A percentile compares a stretch with the other conserved stretches of the same genome.
Conservation (phyloP, 108 stramenopile genomes). For the Conticribra guillardii region DNA sequence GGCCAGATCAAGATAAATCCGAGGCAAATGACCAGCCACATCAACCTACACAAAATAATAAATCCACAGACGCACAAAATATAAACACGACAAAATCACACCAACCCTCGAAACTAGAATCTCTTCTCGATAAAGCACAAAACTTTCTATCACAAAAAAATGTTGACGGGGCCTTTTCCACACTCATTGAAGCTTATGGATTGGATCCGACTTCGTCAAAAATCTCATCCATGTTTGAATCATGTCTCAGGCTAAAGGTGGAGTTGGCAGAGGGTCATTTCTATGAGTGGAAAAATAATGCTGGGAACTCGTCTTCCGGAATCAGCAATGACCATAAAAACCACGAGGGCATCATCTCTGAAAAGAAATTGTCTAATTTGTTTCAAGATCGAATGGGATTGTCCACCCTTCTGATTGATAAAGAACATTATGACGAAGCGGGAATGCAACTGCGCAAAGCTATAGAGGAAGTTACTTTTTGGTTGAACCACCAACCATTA, state of each 20-base stretch:
- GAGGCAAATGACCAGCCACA: too few relatives aligned
- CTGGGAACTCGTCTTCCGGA: neutral
- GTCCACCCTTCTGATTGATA: constrained; percentile 54
- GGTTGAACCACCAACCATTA: constrained; percentile 18
- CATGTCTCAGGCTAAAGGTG: constrained; percentile 40
- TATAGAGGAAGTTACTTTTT: constrained; percentile 34
- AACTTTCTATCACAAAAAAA: constrained; percentile 15
- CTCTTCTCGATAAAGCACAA: neutral
- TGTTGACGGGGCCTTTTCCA: constrained; percentile 48
- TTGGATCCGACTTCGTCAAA: constrained; percentile 64
- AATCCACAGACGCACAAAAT: too few relatives aligned
- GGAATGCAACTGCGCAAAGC: constrained; percentile 37
- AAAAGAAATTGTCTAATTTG: constrained; percentile 25
- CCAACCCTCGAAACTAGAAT: constrained; percentile 4
- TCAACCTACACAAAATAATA: too few relatives aligned
- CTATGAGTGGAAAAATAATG: constrained; percentile 24
- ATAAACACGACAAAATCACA: too few relatives aligned
- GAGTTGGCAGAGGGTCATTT: constrained; percentile 16
- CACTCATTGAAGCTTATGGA: constrained; percentile 55
- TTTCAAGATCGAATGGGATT: constrained; percentile 66
- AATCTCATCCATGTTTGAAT: constrained; percentile 64
- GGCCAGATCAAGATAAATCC: too few relatives aligned
- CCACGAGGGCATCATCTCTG: constrained; percentile 5
- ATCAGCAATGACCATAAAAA: neutral
- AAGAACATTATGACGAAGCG: constrained; percentile 56